Conservation (phyloP, 2,329 filamentous ascomycete species). For the Niveomyces coronatus region DNA sequence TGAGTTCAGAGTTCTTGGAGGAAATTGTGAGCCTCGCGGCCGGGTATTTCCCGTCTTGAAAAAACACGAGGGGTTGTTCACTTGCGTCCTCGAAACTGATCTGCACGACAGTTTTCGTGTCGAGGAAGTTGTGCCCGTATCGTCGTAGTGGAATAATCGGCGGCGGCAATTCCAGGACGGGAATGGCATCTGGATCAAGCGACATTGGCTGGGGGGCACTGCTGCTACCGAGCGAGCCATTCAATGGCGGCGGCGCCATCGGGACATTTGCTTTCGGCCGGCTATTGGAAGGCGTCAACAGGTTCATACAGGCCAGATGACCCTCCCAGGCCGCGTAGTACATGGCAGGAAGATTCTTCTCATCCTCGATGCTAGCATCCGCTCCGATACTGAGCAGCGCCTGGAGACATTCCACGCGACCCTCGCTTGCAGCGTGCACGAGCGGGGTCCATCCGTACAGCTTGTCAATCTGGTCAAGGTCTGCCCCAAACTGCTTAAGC, state of each 20-base stretch:
- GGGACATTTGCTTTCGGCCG: slow-evolving; percentile 33
- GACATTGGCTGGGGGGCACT: slow-evolving; percentile 49
- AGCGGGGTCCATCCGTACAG: slow-evolving; percentile 95
- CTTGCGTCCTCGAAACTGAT: slow-evolving; percentile 75
- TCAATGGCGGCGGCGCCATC: slow-evolving; percentile 31
- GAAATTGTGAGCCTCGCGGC: slow-evolving; percentile 92
- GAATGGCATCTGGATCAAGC: slow-evolving; percentile 78
- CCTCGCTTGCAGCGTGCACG: slow-evolving; percentile 93
- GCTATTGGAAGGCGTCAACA: slow-evolving; percentile 56
- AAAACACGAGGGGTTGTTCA: slow-evolving; percentile 78
- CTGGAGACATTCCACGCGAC: slow-evolving; percentile 79
- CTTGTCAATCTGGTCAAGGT: slow-evolving; percentile 88
- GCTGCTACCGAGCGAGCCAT: slow-evolving; percentile 36
- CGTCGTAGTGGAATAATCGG: slow-evolving; percentile 90
- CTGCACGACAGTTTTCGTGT: slow-evolving; percentile 93
- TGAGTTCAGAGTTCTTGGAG: slow-evolving; percentile 89
- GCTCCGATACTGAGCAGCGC: slow-evolving; percentile 71
- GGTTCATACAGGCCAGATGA: slow-evolving; percentile 84
- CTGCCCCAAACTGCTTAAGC: slow-evolving; percentile 74
- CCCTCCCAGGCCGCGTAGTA: slow-evolving; percentile 99
- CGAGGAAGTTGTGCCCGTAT: slow-evolving; percentile 97
- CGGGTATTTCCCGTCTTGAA: slow-evolving; percentile 93
- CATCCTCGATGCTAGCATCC: slow-evolving; percentile 71
- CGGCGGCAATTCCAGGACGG: slow-evolving; percentile 81
- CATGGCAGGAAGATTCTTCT: slow-evolving; percentile 88